Evolutionary conservation across 208 protist species (phyloP), one percentile per base, ranked within the genome.

Genomic region (Herpetomonas samuelpessoai): DNA sequence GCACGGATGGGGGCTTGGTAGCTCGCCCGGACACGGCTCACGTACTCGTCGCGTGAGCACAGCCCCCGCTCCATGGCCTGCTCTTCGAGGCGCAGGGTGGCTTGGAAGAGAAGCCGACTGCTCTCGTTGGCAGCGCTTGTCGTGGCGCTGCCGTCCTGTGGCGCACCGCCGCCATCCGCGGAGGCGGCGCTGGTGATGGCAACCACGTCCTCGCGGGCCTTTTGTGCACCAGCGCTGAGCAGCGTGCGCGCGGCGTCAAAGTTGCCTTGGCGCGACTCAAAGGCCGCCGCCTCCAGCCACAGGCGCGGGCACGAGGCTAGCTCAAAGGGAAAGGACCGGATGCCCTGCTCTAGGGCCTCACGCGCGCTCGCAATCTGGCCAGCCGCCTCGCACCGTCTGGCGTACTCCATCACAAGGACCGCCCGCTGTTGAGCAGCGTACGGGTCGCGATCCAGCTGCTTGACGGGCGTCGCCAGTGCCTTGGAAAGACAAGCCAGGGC

Each of bases 251-350:
- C 80, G 54, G 91, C 78, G 0, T 50, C 27, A 38, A 72, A 62
- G 59, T 67, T 51, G 25, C 78, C 75, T 38, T 81, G 77, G 6
- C 82, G 80, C 74, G 83, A 68, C 66, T 95, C 85, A 45, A 92
- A 52, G 10, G 61, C 70, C 0, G 89, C 80, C 25, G 89, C 89
- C 70, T 96, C 89, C 22, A 81, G 21, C 82, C 84, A 96, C 48
- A 93, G 65, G 28, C 73, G 74, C 24, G 89, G 78, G 56, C 86
- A 93, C 19, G 52, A 55, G 2, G 82, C 86, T 9, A 27, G 44
- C 10, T 74, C 61, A 58, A 93, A 93, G 16, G 89, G 89, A 61
- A 95, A 95, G 3, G 54, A 48, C n/a, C 63, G 66, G 54, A 95
- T 81, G 46, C 78, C 81, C 35, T 61, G 25, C n/a, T 81, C 74